These are phyloP conservation scores for Boletus barrowsii DNA, from an alignment of 768 basidiomycete genomes.

Conservation along the genomic window DNA sequence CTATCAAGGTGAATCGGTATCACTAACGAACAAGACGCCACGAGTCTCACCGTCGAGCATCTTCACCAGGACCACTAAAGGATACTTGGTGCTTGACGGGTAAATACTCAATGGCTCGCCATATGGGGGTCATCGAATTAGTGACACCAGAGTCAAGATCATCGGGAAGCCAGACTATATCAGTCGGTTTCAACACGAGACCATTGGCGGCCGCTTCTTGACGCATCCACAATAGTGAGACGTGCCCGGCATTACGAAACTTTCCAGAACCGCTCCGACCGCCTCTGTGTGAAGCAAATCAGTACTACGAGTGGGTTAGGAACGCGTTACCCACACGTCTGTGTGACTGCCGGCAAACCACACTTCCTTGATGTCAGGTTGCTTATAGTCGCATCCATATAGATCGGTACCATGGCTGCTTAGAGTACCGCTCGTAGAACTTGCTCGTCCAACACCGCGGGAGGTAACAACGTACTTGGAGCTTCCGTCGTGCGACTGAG, in stretches of 20 bases:
- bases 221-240: constrained; percentile 34
- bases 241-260: constrained; percentile 20
- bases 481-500: constrained; percentile 10
- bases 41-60: constrained; percentile 13
- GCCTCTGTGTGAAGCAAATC: constrained; percentile 12
- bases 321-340: constrained; percentile 28
- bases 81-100: constrained; percentile 24
- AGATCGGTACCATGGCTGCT: neutral
- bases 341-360: constrained; percentile 57
- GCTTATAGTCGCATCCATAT: neutral
- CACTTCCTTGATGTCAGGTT: constrained; percentile 49
- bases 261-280: constrained; percentile 21
- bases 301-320: neutral
- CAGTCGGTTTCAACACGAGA: constrained; percentile 25
- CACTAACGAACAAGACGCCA: neutral
- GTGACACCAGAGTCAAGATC: constrained; percentile 21
- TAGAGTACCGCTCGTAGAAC: neutral
- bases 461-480: constrained; percentile 10
- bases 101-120: constrained; percentile 16
- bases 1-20: constrained; percentile 5
- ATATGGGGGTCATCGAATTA: constrained; percentile 17
- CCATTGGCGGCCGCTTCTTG: constrained; percentile 27
- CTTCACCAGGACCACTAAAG: constrained; percentile 16
- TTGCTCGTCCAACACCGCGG: neutral
- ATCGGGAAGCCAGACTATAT: constrained; percentile 28